phyloP scores from a whole-genome alignment of 148 eudicot species.

The Arctostaphylos glauca region DNA sequence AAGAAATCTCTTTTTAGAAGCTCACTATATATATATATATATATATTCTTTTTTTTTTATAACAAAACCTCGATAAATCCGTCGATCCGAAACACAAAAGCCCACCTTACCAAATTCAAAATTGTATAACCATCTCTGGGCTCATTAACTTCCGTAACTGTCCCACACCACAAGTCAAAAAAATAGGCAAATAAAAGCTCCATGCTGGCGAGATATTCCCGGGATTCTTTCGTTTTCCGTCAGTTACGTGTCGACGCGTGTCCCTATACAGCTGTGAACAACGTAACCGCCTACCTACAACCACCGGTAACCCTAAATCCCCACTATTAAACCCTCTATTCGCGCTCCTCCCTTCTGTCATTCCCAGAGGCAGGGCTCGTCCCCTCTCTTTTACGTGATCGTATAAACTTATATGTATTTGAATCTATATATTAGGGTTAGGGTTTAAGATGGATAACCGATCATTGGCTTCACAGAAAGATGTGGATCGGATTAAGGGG shows the following conservation, averaged over 20 bases:
- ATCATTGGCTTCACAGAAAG: conserved; percentile 1
- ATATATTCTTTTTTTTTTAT: no score
- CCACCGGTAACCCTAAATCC: conserved; percentile 28
- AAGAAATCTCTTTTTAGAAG: no score
- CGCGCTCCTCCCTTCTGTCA: neutral
- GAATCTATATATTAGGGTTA: neutral
- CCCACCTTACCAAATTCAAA: neutral
- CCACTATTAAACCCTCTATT: neutral
- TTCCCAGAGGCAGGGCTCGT: neutral
- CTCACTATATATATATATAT: no score
- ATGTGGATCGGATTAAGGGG: conserved; percentile 52
- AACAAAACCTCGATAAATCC: no score
- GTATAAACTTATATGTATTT: neutral
- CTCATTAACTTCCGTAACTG: conserved; percentile 11
- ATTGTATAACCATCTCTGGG: neutral
- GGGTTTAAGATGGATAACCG: conserved; percentile 24
- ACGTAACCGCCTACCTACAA: conserved; percentile 2
- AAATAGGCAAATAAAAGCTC: neutral
- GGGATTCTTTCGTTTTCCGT: conserved; percentile 3
- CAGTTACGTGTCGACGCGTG: conserved; percentile 14
- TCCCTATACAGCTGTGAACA: neutral
- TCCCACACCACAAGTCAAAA: neutral
- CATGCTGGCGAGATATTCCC: conserved; percentile 7
- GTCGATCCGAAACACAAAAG: no score
- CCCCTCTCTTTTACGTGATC: neutral